Evolutionary conservation across 2,329 filamentous ascomycete genomes (phyloP).

Genomic region (Elsinoe ampelina): DNA sequence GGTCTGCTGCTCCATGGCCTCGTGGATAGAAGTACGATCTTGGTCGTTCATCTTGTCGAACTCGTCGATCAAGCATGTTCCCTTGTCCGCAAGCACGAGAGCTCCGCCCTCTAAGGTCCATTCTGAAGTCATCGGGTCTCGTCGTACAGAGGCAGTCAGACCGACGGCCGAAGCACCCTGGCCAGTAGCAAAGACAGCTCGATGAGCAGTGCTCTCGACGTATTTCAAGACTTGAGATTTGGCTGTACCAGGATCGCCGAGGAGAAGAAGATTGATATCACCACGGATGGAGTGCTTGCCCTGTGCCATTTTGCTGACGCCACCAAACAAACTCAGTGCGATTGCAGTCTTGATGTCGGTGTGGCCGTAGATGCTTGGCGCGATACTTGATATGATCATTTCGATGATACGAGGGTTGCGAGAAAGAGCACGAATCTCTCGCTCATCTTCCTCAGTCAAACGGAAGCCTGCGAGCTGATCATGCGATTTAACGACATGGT

Average conservation of each 20-base stretch:
- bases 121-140: constrained; percentile 89
- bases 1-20: constrained; percentile 99
- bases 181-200: constrained; percentile 93
- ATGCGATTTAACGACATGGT: constrained; percentile 93
- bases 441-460: constrained; percentile 89
- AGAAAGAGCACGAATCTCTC: constrained; percentile 76
- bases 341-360: constrained; percentile 95
- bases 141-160: constrained; percentile 91
- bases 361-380: constrained; percentile 95
- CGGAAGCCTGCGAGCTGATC: constrained; percentile 96
- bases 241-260: constrained; percentile 94
- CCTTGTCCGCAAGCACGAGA: constrained; percentile 85
- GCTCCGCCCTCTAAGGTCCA: constrained; percentile 97
- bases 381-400: constrained; percentile 85
- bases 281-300: constrained; percentile 86
- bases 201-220: constrained; percentile 91
- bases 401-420: constrained; percentile 87
- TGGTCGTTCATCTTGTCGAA: constrained; percentile 99
- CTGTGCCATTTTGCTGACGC: constrained; percentile 82
- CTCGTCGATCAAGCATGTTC: constrained; percentile 93
- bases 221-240: constrained; percentile 98
- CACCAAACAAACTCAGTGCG: constrained; percentile 86
- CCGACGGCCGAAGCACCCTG: constrained; percentile 95
- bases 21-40: constrained; percentile 94
- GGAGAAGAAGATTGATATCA: constrained; percentile 93